Evolutionary conservation across 139 green algal species (phyloP).

Genomic region (Chlamydomonas sphaeroides): DNA sequence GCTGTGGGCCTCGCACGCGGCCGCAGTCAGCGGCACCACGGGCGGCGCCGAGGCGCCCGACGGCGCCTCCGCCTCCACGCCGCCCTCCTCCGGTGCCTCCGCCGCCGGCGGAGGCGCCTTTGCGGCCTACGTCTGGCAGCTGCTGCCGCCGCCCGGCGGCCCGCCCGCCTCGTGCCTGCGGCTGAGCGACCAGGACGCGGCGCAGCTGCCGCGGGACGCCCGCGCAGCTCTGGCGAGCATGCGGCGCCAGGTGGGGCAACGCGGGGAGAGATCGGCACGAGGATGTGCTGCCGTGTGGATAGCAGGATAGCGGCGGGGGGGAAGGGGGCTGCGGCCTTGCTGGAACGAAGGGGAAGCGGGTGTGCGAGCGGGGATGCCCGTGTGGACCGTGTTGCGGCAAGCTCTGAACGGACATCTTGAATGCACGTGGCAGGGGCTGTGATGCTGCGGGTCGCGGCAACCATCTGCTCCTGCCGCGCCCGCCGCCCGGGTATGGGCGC

Average conservation of each 20-base stretch:
- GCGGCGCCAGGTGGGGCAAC: slow-evolving; percentile 3
- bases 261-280: not conserved
- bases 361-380: no score
- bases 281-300: not conserved
- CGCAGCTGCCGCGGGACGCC: not conserved
- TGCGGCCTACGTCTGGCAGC: not conserved
- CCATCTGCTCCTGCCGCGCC: no score
- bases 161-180: slow-evolving; percentile 10
- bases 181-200: not conserved
- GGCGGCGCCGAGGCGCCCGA: not conserved
- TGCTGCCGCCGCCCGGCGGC: not conserved
- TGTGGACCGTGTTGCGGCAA: no score
- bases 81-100: not conserved
- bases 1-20: not conserved
- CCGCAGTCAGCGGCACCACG: not conserved
- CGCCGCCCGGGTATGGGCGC: not conserved
- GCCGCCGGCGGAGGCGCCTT: not conserved
- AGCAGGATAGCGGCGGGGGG: no score
- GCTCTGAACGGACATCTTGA: no score
- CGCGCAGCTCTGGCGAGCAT: not conserved
- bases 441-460: no score
- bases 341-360: no score
- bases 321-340: no score
- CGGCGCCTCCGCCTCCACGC: not conserved
- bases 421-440: no score